Evolutionary conservation across 345 rosid species (phyloP), one percentile per base, ranked within the genome.

Genomic region (Euphorbia tirucalli): DNA sequence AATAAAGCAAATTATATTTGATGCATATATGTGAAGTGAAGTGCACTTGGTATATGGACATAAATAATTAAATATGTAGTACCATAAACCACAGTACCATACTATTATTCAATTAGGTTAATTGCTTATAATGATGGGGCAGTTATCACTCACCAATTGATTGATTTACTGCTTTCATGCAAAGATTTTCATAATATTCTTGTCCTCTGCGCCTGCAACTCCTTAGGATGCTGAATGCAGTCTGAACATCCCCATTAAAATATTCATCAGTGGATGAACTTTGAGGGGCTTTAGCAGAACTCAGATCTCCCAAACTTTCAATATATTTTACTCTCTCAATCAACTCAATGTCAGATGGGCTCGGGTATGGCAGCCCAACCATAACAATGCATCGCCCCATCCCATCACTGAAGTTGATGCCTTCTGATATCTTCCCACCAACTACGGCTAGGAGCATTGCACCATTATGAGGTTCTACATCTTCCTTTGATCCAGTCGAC

Each of bases 401-500:
- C 73, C 96, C 86, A 67, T 94, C 96, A 55, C 93, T 92, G 84
- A 94, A 90, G 85, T 94, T 94, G 85, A 94, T 94, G 79, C 98
- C 98, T 83, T 94, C 96, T 63, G 98, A 94, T 78, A 94, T 88
- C 87, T 94, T 94, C 61, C 98, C 98, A 78, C 98, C 98, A 68
- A 94, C 97, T 35, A 94, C 87, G 25, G 95, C 97, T 61, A 91
- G 84, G 72, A 94, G 88, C 27, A 94, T 63, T 35, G 98, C 98
- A 66, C 98, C 98, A 66, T 68, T 88, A 39, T 74, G 80, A 70
- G 79, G 72, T 62, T 65, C 74, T 27, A 81, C 66, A 31, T 56
- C 81, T 67, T 76, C 79, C 55, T 61, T 78, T 62, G 70, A 44
- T 19, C 66, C 59, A 14, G 32, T 22, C 14, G 77, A 72, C 43